Evolutionary conservation across 2,329 filamentous ascomycete species (phyloP), one percentile per base, ranked within the genome.

Genomic region (Cladophialophora carrionii): DNA sequence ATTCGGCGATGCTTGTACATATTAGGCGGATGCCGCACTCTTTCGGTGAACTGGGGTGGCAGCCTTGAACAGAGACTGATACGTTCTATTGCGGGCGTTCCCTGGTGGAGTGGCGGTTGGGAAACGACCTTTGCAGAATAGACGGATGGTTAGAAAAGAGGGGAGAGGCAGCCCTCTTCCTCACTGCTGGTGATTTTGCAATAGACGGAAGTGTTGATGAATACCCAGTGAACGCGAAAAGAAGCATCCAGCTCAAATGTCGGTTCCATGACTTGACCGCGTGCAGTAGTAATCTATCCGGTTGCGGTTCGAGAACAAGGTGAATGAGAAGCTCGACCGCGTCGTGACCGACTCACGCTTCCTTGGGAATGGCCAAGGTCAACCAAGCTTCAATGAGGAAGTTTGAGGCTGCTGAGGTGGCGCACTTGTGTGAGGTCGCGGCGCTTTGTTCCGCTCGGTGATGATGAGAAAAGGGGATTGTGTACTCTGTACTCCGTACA

Each of bases 131-230:
- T 29, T 52, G 26, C 48, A 52, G 10, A 10, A 52, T 54, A 54
- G 52, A 54, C 26, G 12, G 52, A 32, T 8, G 52, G 3, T 54
- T 32, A 54, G 24, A 32, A 31, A 14, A 29, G 29, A 14, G 29
- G 52, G 52, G 32, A 54, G 52, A 54, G 52, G 52, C 52, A 32
- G 52, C 52, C 52, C 29, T 54, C 52, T 32, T n/a, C 52, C 24
- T 52, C 14, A 14, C 6, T 52, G 49, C 12, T 17, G 24, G 52
- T 43, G 52, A 20, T 54, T 32, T 54, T 54, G 52, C 52, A 54
- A 54, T 54, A 32, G 52, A 54, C 29, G 29, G 29, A 20, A 29
- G 10, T 22, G 26, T 54, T 54, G 26, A 17, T 20, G 52, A 54
- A n/a, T 54, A 34, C 29, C 26, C 29, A 4, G 14, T 4, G 52